Evolutionary conservation across 208 protist genomes (phyloP).

Genomic region (Acanthamoeba royreba): DNA sequence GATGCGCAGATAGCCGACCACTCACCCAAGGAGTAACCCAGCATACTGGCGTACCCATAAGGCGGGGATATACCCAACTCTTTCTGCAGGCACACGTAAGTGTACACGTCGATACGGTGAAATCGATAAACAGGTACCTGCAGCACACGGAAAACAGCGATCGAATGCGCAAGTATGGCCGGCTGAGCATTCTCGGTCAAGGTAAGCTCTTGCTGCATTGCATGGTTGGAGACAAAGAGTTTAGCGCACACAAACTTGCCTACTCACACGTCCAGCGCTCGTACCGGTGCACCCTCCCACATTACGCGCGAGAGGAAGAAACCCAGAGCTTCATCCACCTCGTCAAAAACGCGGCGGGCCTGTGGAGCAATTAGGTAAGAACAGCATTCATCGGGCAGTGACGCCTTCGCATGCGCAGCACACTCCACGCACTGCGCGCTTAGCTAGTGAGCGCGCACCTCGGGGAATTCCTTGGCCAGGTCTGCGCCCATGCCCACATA

Average conservation of each 20-base stretch:
- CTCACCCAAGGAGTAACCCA: slow-evolving; percentile 23
- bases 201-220: slow-evolving; percentile 11
- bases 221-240: background rate
- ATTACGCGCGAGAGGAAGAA: background rate
- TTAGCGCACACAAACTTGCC: background rate
- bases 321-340: slow-evolving; percentile 30
- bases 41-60: background rate
- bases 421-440: background rate
- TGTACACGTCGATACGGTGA: background rate
- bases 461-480: slow-evolving; percentile 31
- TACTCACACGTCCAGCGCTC: background rate
- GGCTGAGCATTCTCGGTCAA: slow-evolving; percentile 42
- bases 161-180: slow-evolving; percentile 27
- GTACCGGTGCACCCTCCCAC: slow-evolving; percentile 10
- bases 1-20: background rate
- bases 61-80: background rate
- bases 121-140: background rate
- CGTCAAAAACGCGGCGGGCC: slow-evolving; percentile 10
- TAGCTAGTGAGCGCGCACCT: background rate
- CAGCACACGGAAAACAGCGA: slow-evolving; percentile 33
- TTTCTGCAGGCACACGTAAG: no score
- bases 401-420: background rate
- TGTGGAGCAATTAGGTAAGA: no score
- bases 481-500: slow-evolving; percentile 33
- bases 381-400: no score